Conservation (phyloP, 1,284 basidiomycete genomes). For the Trichosporon inkin region DNA sequence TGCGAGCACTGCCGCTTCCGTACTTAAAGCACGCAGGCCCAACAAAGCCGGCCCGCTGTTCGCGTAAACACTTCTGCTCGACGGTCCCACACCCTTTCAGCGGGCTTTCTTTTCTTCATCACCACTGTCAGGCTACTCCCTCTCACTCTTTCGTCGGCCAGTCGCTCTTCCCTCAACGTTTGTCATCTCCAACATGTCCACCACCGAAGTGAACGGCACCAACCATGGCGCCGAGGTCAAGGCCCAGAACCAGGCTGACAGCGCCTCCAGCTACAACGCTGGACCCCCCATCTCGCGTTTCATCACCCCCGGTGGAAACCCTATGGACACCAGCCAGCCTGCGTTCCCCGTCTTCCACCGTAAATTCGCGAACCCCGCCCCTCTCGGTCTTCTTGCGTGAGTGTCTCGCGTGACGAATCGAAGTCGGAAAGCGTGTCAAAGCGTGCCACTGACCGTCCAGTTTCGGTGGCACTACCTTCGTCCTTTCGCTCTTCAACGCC, state of each 20-base stretch:
- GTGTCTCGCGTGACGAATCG: conserved; percentile 7
- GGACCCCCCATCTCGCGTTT: conserved; percentile 23
- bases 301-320: conserved; percentile 28
- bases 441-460: conserved; percentile 8
- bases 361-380: conserved; percentile 56
- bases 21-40: not conserved
- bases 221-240: conserved; percentile 8
- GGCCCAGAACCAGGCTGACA: conserved; percentile 9
- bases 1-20: not conserved
- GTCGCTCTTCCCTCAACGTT: not conserved
- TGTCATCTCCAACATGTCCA: conserved; percentile 15
- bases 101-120: not conserved
- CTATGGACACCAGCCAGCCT: conserved; percentile 28
- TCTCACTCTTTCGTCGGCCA: not conserved
- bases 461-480: conserved; percentile 56
- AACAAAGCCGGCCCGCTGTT: not conserved
- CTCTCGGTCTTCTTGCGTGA: conserved; percentile 52
- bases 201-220: conserved; percentile 13
- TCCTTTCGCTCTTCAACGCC: conserved; percentile 53
- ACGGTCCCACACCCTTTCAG: not conserved
- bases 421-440: too few species aligned
- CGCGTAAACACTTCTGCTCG: not conserved
- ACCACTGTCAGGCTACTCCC: not conserved
- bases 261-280: conserved; percentile 12
- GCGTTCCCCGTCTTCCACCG: conserved; percentile 50